phyloP scores from a whole-genome alignment of 805 yeast genomes.

The Candida sakaeoensis region DNA sequence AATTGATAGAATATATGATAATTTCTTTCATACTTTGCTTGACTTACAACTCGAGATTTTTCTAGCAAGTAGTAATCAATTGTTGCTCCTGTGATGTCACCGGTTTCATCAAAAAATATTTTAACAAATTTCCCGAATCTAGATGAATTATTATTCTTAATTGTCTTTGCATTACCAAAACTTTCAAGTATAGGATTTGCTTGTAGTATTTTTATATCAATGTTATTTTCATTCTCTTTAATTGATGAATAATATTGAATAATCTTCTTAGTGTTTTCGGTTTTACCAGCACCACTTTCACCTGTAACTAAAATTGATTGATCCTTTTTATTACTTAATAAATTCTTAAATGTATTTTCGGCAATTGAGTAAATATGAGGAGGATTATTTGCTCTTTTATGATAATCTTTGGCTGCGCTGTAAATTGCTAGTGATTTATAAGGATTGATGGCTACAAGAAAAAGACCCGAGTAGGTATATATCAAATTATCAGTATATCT shows the following conservation, averaged over 20 bases:
- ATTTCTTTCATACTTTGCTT: constrained; percentile 74
- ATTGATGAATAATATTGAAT: constrained; percentile 86
- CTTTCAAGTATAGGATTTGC: constrained; percentile 96
- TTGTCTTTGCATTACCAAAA: constrained; percentile 96
- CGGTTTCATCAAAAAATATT: constrained; percentile 64
- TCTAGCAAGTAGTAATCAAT: constrained; percentile 93
- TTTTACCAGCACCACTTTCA: constrained; percentile 98
- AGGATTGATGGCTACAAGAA: constrained; percentile 93
- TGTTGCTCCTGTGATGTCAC: constrained; percentile 79
- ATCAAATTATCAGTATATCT: constrained; percentile 77
- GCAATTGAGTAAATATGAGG: constrained; percentile 91
- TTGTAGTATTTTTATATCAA: constrained; percentile 82
- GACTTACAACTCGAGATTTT: constrained; percentile 85
- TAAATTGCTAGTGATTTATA: constrained; percentile 74
- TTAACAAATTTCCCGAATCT: constrained; percentile 95
- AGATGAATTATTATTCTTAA: constrained; percentile 89
- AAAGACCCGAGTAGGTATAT: constrained; percentile 92
- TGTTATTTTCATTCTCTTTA: constrained; percentile 25
- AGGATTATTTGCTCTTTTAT: constrained; percentile 31
- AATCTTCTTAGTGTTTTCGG: constrained; percentile 94
- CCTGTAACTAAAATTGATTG: constrained; percentile 97
- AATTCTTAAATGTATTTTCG: constrained; percentile 77
- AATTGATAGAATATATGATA: constrained; percentile 93
- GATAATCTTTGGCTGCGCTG: constrained; percentile 54
- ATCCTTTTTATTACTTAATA: constrained; percentile 64